phyloP scores from a whole-genome alignment of 805 yeast species.

The Ogataea allantospora region DNA sequence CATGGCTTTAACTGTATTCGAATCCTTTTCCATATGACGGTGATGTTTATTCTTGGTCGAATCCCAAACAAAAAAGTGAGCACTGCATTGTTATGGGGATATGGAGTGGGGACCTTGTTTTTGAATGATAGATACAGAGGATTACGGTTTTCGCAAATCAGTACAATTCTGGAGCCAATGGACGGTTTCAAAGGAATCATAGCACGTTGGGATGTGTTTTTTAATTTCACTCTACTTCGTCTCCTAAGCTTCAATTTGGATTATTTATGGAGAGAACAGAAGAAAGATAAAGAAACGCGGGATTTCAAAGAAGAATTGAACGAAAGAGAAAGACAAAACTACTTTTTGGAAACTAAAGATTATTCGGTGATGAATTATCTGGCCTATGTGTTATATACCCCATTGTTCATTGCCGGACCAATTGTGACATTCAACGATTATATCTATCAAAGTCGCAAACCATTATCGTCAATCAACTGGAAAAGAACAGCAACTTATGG shows the following conservation, averaged over 20 bases:
- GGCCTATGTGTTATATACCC: slow-evolving; percentile 80
- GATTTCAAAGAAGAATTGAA: slow-evolving; percentile 30
- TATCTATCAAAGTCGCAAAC: slow-evolving; percentile 63
- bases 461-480: slow-evolving; percentile 56
- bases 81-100: slow-evolving; percentile 59
- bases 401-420: slow-evolving; percentile 94
- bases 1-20: slow-evolving; percentile 78
- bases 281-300: slow-evolving; percentile 8
- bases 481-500: slow-evolving; percentile 61
- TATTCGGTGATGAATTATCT: slow-evolving; percentile 66
- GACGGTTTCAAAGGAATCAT: slow-evolving; percentile 78
- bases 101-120: slow-evolving; percentile 76
- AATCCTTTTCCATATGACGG: slow-evolving; percentile 54
- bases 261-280: slow-evolving; percentile 45
- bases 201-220: slow-evolving; percentile 93
- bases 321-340: slow-evolving; percentile 64
- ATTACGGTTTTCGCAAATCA: slow-evolving; percentile 46
- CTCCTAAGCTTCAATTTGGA: slow-evolving; percentile 84
- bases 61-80: slow-evolving; percentile 38
- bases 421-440: slow-evolving; percentile 90
- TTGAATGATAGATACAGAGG: slow-evolving; percentile 67
- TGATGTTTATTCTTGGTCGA: slow-evolving; percentile 53
- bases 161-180: slow-evolving; percentile 43
- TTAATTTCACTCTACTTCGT: slow-evolving; percentile 83
- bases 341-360: slow-evolving; percentile 57